These are phyloP conservation scores for Podila epicladia DNA, from an alignment of 192 early-diverging fungal genomes.

Conservation along the genomic window DNA sequence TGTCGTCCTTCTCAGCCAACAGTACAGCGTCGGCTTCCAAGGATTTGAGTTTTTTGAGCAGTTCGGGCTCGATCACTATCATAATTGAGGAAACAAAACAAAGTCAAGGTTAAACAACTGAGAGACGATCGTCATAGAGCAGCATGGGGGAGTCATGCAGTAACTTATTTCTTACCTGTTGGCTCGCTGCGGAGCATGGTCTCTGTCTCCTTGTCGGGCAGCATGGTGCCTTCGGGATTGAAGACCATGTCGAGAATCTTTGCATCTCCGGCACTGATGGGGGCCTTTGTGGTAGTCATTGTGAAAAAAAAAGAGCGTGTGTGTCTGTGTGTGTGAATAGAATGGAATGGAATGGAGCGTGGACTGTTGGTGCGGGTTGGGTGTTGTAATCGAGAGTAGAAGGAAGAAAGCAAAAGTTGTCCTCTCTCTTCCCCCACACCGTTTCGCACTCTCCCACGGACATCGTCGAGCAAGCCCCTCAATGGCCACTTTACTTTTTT, in stretches of 20 bases:
- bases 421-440: background rate
- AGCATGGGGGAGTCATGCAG: background rate
- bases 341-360: background rate
- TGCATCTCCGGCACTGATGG: conserved; percentile 42
- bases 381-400: background rate
- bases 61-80: conserved; percentile 42
- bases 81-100: conserved; percentile 1
- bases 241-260: conserved; percentile 53
- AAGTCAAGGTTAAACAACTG: background rate
- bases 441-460: background rate
- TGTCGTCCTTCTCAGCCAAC: conserved; percentile 55
- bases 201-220: conserved; percentile 47
- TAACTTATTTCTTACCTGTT: conserved; percentile 1
- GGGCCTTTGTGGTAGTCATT: conserved; percentile 20
- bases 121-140: background rate
- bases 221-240: conserved; percentile 51
- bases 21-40: conserved; percentile 53
- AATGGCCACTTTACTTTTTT: background rate
- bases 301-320: too few relatives aligned
- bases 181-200: conserved; percentile 35
- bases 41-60: conserved; percentile 39
- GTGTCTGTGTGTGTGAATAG: too few relatives aligned
- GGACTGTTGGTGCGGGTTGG: too few relatives aligned
- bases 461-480: background rate
- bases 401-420: too few relatives aligned